Conservation (phyloP, 768 basidiomycete species). For the Lentinula guzmanii region DNA sequence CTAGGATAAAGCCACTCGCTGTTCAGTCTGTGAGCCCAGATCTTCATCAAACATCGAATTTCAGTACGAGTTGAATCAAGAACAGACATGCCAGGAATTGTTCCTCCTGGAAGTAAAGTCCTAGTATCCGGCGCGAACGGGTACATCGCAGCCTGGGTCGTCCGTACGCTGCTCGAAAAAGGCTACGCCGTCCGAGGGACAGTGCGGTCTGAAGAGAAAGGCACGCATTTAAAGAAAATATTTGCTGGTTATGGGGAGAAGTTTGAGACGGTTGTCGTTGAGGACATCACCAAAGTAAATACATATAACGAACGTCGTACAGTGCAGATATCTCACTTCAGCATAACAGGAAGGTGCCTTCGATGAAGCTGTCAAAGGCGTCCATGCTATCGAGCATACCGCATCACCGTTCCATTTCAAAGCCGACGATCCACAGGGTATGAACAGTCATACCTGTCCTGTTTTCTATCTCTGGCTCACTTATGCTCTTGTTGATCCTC, state of each 20-base stretch:
- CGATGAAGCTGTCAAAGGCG: constrained; percentile 71
- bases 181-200: constrained; percentile 64
- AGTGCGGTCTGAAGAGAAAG: constrained; percentile 57
- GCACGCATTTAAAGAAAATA: constrained; percentile 43
- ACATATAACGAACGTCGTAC: not conserved
- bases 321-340: not conserved
- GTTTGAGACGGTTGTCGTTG: constrained; percentile 61
- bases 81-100: not conserved
- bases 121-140: constrained; percentile 47
- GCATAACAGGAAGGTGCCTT: constrained; percentile 56
- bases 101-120: constrained; percentile 5
- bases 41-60: not conserved
- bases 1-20: too few relatives aligned
- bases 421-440: constrained; percentile 37
- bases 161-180: constrained; percentile 46
- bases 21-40: not conserved
- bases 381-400: constrained; percentile 66
- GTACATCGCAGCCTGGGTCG: constrained; percentile 56
- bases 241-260: constrained; percentile 51
- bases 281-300: constrained; percentile 48
- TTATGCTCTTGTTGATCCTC: not conserved
- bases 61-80: not conserved
- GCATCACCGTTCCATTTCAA: constrained; percentile 56
- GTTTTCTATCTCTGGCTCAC: not conserved
- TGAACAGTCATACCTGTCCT: not conserved